Evolutionary conservation across 306 rosid genomes (phyloP).

Genomic region (Prunus armeniaca): DNA sequence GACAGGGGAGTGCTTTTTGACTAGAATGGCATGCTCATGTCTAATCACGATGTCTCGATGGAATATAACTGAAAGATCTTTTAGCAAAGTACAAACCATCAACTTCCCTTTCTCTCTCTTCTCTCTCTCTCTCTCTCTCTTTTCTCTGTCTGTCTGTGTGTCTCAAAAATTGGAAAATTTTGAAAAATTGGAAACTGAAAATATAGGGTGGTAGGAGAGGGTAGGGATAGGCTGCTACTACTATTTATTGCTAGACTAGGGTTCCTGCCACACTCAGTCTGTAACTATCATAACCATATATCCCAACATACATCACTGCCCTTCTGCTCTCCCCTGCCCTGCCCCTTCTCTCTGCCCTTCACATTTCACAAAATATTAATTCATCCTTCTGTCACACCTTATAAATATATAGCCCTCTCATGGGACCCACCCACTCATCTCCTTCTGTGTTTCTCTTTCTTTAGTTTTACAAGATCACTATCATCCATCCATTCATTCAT

Average conservation of each 20-base stretch:
- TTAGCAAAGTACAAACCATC: conserved; percentile 24
- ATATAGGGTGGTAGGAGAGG: background rate
- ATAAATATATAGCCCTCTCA: background rate
- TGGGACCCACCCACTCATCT: background rate
- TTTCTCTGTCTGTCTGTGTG: background rate
- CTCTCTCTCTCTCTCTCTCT: background rate
- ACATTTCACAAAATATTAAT: background rate
- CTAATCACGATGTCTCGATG: conserved; percentile 32
- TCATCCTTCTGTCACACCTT: background rate
- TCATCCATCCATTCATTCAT: background rate
- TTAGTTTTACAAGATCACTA: background rate
- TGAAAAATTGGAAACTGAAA: background rate
- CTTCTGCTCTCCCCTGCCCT: background rate
- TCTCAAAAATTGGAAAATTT: background rate
- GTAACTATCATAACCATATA: background rate
- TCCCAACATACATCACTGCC: background rate
- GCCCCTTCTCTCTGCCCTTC: background rate
- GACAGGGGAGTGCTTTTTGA: conserved; percentile 33
- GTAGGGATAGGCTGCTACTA: background rate
- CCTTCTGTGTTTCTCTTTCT: too few relatives aligned
- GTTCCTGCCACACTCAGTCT: background rate
- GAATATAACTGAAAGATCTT: conserved; percentile 42
- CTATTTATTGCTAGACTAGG: background rate
- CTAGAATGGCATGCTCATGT: conserved; percentile 42
- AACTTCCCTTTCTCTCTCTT: background rate